phyloP scores from a whole-genome alignment of 805 yeast species.

The Hanseniaspora lindneri region DNA sequence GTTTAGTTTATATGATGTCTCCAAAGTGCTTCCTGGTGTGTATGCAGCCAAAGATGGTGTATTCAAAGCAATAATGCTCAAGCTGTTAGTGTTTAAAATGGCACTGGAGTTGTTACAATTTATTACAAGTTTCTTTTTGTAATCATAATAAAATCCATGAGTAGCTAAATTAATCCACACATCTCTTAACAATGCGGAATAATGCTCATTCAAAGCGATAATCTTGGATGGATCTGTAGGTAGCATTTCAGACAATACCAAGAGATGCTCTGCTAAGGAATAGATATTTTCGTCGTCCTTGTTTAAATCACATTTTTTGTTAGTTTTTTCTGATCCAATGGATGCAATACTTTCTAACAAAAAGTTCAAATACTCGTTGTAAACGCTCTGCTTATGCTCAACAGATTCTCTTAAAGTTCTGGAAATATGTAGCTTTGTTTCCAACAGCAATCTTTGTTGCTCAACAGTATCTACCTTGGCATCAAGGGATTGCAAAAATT shows the following conservation, averaged over 20 bases:
- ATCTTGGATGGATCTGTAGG: constrained; percentile 41
- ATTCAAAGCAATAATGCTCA: constrained; percentile 66
- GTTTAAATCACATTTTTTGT: not conserved
- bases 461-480: constrained; percentile 35
- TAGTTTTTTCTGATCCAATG: constrained; percentile 32
- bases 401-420: constrained; percentile 25
- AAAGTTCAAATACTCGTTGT: constrained; percentile 48
- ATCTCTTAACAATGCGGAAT: constrained; percentile 49
- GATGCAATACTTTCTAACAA: constrained; percentile 54
- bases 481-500: constrained; percentile 43
- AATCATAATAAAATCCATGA: constrained; percentile 63
- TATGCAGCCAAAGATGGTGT: constrained; percentile 85
- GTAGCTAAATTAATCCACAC: constrained; percentile 90
- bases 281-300: not conserved
- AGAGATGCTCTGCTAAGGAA: constrained; percentile 34
- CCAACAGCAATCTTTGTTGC: constrained; percentile 36
- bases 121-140: constrained; percentile 35
- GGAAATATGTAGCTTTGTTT: constrained; percentile 20
- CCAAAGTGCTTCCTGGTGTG: constrained; percentile 66
- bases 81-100: constrained; percentile 27
- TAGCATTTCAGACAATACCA: constrained; percentile 63
- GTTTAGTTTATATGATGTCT: constrained; percentile 83
- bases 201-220: not conserved
- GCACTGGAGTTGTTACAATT: not conserved
- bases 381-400: constrained; percentile 35